phyloP scores from a whole-genome alignment of 371 early-diverging fungal species.

The Circinella umbellata region DNA sequence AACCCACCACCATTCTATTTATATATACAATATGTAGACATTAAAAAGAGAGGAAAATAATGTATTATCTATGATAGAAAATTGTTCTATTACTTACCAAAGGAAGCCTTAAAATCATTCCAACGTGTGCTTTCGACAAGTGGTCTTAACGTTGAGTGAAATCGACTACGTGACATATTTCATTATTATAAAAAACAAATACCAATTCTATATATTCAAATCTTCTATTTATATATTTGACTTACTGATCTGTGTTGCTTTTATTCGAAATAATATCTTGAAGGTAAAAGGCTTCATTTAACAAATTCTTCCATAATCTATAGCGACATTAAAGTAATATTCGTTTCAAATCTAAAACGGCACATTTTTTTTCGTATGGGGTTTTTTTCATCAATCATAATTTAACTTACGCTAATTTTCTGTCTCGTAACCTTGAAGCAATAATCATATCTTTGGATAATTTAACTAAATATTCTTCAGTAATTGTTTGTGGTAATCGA shows the following conservation, averaged over 20 bases:
- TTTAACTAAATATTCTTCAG: conserved; percentile 63
- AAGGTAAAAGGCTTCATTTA: conserved; percentile 70
- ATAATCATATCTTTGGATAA: conserved; percentile 58
- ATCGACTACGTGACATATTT: conserved; percentile 29
- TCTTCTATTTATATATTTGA: neutral
- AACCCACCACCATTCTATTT: conserved; percentile 85
- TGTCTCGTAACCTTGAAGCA: conserved; percentile 61
- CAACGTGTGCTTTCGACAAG: conserved; percentile 15
- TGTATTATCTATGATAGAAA: too few species aligned
- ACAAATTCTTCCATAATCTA: conserved; percentile 70
- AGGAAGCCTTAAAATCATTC: conserved; percentile 17
- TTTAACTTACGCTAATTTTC: conserved; percentile 68
- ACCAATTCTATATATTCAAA: too few species aligned
- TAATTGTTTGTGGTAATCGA: conserved; percentile 47
- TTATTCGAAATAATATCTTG: conserved; percentile 75
- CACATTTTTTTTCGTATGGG: neutral
- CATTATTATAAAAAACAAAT: too few species aligned
- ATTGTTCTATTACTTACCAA: conserved; percentile 13
- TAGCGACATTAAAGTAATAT: neutral
- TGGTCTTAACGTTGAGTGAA: conserved; percentile 55
- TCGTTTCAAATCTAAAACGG: neutral
- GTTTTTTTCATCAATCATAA: neutral
- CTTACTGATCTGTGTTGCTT: conserved; percentile 62
- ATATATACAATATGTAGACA: too few species aligned
- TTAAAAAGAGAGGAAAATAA: too few species aligned